Conservation (phyloP, 106 monocot genomes). For the Alisma plantagoaquatica region DNA sequence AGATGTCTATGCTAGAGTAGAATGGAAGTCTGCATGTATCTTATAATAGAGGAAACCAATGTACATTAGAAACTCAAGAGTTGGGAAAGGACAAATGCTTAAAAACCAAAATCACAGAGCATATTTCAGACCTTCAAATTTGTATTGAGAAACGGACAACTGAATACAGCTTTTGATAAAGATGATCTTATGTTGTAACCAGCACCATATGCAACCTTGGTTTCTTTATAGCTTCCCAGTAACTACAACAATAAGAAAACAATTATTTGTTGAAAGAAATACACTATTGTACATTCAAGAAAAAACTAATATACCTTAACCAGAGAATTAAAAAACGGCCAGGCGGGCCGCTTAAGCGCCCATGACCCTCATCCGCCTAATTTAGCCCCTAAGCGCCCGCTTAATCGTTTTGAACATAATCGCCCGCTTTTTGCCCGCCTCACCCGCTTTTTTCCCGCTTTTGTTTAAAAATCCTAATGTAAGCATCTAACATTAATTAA, state of each 20-base stretch:
- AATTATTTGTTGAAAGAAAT: background rate
- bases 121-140: conserved; percentile 41
- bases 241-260: conserved; percentile 25
- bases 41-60: no score
- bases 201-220: conserved; percentile 72
- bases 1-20: background rate
- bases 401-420: no score
- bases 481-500: no score
- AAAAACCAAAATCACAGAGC: background rate
- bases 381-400: background rate
- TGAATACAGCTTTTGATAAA: conserved; percentile 60
- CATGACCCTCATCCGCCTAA: background rate
- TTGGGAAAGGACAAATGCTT: background rate
- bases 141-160: conserved; percentile 41
- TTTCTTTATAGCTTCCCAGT: conserved; percentile 47
- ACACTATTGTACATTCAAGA: background rate
- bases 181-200: conserved; percentile 64
- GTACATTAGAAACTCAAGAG: no score
- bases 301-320: background rate
- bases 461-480: no score
- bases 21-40: conserved; percentile 1
- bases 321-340: background rate
- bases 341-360: background rate
- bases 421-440: no score
- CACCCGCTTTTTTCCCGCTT: no score